These are phyloP conservation scores for Xylaria sp. DNA, from an alignment of 2,329 filamentous ascomycete genomes.

Conservation along the genomic window DNA sequence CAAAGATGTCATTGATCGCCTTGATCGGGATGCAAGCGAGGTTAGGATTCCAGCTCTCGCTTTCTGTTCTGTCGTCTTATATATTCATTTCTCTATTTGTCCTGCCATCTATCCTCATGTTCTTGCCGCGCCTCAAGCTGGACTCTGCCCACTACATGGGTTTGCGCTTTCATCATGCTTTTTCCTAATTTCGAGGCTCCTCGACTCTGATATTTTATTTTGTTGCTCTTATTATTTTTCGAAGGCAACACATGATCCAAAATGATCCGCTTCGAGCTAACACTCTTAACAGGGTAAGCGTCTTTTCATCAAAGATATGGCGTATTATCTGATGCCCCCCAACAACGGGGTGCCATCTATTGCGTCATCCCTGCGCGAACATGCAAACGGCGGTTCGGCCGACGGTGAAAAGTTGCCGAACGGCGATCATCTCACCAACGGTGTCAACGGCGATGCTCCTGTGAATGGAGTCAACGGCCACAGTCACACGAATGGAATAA, in stretches of 20 bases:
- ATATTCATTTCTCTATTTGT: too few species aligned
- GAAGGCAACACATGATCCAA: too few species aligned
- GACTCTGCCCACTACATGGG: too few species aligned
- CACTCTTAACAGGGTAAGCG: slow-evolving; percentile 73
- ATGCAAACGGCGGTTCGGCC: slow-evolving; percentile 37
- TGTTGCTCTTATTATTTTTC: too few species aligned
- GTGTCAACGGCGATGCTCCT: background rate
- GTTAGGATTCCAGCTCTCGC: slow-evolving; percentile 52
- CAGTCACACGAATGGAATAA: slow-evolving; percentile 17
- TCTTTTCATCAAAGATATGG: slow-evolving; percentile 97
- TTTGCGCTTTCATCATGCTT: too few species aligned
- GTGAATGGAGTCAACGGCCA: slow-evolving; percentile 9
- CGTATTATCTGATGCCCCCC: slow-evolving; percentile 86
- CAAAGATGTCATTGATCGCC: slow-evolving; percentile 75
- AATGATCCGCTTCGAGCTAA: slow-evolving; percentile 46
- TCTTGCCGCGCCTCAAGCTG: background rate
- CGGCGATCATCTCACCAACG: slow-evolving; percentile 15
- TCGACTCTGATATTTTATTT: too few species aligned
- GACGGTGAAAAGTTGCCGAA: slow-evolving; percentile 29
- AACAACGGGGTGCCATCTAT: slow-evolving; percentile 70
- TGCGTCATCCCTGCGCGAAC: slow-evolving; percentile 79
- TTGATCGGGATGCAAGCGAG: slow-evolving; percentile 75
- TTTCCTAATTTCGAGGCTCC: too few species aligned
- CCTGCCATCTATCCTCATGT: too few species aligned
- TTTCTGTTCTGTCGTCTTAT: background rate